Conservation (phyloP, 2,329 filamentous ascomycete species). For the Hyphodiscus sp. region DNA sequence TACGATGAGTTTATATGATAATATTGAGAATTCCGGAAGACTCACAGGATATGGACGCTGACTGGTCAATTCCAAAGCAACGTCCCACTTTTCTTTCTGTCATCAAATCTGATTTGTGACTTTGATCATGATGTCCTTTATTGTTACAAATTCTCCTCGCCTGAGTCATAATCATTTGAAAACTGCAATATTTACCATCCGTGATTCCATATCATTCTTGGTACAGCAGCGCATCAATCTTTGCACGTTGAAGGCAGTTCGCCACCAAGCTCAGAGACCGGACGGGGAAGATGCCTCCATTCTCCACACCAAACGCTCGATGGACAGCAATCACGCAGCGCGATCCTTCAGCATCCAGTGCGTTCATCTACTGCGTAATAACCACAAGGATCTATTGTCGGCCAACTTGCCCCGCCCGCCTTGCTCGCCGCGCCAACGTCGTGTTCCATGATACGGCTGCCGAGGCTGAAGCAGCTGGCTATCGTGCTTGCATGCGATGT, state of each 20-base stretch:
- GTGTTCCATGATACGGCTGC: constrained; percentile 42
- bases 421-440: constrained; percentile 55
- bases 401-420: constrained; percentile 52
- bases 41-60: background rate
- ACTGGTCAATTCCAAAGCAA: constrained; percentile 22
- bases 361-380: constrained; percentile 44
- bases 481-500: constrained; percentile 52
- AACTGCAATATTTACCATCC: background rate
- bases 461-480: constrained; percentile 43
- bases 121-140: constrained; percentile 4
- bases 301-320: constrained; percentile 16
- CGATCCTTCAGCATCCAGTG: constrained; percentile 32
- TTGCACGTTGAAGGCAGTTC: no score
- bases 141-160: background rate
- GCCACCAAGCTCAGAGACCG: background rate
- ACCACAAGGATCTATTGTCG: constrained; percentile 51
- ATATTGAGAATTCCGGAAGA: background rate
- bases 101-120: constrained; percentile 7
- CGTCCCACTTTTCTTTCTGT: constrained; percentile 7
- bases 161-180: background rate
- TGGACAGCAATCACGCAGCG: constrained; percentile 28
- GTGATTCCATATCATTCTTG: background rate
- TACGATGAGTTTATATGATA: background rate
- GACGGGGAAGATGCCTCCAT: constrained; percentile 9
- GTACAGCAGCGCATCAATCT: background rate